Evolutionary conservation across 257 asterid species (phyloP).

Genomic region (Solanum appendiculatum): DNA sequence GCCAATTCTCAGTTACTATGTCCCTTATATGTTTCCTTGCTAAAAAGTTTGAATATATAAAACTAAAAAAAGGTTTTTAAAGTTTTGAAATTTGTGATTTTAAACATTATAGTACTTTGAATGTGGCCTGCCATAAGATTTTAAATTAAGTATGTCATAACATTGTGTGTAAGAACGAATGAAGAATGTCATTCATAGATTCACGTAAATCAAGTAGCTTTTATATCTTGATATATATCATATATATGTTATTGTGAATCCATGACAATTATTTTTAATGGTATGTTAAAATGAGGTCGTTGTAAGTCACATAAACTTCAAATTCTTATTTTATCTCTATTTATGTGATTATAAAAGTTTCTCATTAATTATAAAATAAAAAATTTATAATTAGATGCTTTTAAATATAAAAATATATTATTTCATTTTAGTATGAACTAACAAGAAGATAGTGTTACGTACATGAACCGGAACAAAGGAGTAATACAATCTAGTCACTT

Average conservation of each 20-base stretch:
- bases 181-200: too few relatives aligned
- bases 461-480: not conserved
- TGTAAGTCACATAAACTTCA: not conserved
- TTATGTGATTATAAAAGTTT: too few relatives aligned
- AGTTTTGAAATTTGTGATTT: not conserved
- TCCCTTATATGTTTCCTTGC: not conserved
- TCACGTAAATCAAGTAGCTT: not conserved
- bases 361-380: too few relatives aligned
- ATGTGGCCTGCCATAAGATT: not conserved
- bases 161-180: not conserved
- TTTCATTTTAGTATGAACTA: too few relatives aligned
- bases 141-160: not conserved
- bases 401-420: too few relatives aligned
- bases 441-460: too few relatives aligned
- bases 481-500: not conserved
- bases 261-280: not conserved
- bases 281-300: not conserved
- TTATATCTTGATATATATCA: not conserved
- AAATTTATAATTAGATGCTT: not conserved
- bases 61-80: too few relatives aligned
- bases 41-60: too few relatives aligned
- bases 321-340: accelerated
- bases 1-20: not conserved
- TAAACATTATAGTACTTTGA: not conserved
- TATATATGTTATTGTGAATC: not conserved